These are phyloP conservation scores for Seiridium unicorne DNA, from an alignment of 2,329 filamentous ascomycete genomes.

Conservation along the genomic window DNA sequence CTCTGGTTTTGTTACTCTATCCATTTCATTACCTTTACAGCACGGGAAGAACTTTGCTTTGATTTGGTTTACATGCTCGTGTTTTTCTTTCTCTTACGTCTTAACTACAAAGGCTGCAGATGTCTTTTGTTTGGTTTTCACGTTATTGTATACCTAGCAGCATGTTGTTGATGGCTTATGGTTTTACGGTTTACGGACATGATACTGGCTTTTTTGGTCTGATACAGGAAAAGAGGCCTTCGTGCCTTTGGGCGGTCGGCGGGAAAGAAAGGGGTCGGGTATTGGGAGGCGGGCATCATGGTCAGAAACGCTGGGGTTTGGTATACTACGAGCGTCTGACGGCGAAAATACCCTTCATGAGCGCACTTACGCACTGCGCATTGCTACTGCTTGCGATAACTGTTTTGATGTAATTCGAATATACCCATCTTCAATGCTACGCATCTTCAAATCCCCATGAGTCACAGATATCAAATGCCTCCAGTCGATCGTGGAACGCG, in stretches of 20 bases:
- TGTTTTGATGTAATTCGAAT: neutral
- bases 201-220: neutral
- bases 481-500: too few species aligned
- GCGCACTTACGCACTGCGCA: neutral
- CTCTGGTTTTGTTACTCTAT: neutral
- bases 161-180: neutral
- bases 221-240: neutral
- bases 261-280: neutral
- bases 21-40: neutral
- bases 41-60: neutral
- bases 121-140: neutral
- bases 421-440: neutral
- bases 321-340: neutral
- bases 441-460: too few species aligned
- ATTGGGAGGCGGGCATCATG: neutral
- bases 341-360: neutral
- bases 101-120: neutral
- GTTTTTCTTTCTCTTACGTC: neutral
- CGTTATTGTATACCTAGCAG: constrained; percentile 5
- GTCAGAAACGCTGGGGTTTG: neutral
- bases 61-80: neutral
- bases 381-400: neutral
- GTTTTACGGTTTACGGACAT: constrained; percentile 6
- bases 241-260: neutral
- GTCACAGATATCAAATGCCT: too few species aligned